Evolutionary conservation across 257 asterid genomes (phyloP).

Genomic region (Catharanthus roseus): DNA sequence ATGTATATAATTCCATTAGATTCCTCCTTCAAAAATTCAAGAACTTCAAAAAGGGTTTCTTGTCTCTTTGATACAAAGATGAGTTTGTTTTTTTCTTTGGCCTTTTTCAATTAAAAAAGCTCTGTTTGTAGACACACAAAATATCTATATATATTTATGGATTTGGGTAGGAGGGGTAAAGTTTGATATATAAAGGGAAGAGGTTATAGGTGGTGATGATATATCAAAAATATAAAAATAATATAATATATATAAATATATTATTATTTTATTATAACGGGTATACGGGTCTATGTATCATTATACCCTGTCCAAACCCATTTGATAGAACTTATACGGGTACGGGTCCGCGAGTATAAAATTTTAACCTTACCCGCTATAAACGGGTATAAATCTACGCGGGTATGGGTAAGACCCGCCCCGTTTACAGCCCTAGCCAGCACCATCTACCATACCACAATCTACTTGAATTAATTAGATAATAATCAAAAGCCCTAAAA

Average conservation of each 20-base stretch:
- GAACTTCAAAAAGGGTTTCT: conserved; percentile 7
- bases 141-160: conserved; percentile 1
- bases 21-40: conserved; percentile 9
- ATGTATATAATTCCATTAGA: conserved; percentile 73
- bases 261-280: too few relatives aligned
- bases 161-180: not conserved
- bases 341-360: too few relatives aligned
- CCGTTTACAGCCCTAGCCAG: too few relatives aligned
- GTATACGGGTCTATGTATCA: too few relatives aligned
- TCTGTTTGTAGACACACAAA: not conserved
- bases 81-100: not conserved
- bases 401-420: too few relatives aligned
- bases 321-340: too few relatives aligned
- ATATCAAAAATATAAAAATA: too few relatives aligned
- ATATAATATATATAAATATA: too few relatives aligned
- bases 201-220: conserved; percentile 12
- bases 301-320: too few relatives aligned
- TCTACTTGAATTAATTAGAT: not conserved
- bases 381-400: too few relatives aligned
- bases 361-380: too few relatives aligned
- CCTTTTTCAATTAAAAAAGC: too few relatives aligned
- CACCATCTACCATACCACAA: conserved; percentile 10
- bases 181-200: conserved; percentile 13
- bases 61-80: conserved; percentile 1
- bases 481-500: conserved; percentile 8